phyloP scores from a whole-genome alignment of 2,329 filamentous ascomycete genomes.

The Pseudogymnoascus pannorum region DNA sequence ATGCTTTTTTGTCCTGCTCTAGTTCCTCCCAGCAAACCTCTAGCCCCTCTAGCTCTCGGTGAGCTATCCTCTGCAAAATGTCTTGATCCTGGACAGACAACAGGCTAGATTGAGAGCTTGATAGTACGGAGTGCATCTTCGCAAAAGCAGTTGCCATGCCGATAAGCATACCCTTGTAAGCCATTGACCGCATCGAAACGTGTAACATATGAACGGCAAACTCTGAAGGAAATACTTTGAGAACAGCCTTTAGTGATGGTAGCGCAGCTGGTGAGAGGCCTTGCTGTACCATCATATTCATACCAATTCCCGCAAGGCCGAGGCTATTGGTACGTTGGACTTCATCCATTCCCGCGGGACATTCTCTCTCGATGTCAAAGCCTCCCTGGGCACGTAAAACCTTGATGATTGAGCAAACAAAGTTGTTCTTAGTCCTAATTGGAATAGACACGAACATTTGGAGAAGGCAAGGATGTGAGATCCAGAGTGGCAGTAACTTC shows the following conservation, averaged over 20 bases:
- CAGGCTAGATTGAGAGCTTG: neutral
- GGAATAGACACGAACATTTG: slow-evolving; percentile 32
- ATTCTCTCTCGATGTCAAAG: slow-evolving; percentile 30
- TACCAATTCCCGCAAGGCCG: slow-evolving; percentile 30
- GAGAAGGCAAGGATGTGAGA: slow-evolving; percentile 32
- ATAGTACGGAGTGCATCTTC: slow-evolving; percentile 19
- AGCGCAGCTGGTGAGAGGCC: slow-evolving; percentile 13
- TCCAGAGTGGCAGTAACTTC: slow-evolving; percentile 33
- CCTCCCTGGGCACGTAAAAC: slow-evolving; percentile 35
- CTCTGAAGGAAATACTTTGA: slow-evolving; percentile 19
- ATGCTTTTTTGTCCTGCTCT: slow-evolving; percentile 10
- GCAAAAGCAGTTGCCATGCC: slow-evolving; percentile 31
- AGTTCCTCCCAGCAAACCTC: slow-evolving; percentile 15
- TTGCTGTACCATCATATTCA: slow-evolving; percentile 23
- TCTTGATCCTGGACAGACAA: slow-evolving; percentile 13
- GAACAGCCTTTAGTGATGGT: slow-evolving; percentile 21
- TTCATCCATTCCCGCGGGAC: slow-evolving; percentile 36
- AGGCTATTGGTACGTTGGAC: slow-evolving; percentile 23
- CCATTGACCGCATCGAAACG: slow-evolving; percentile 20
- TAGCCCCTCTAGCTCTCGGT: slow-evolving; percentile 15
- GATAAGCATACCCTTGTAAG: slow-evolving; percentile 24
- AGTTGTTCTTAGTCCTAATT: slow-evolving; percentile 27
- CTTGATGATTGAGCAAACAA: slow-evolving; percentile 31
- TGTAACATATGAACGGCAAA: slow-evolving; percentile 24
- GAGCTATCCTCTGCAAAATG: slow-evolving; percentile 13